These are phyloP conservation scores for Otatea glauca DNA, from an alignment of 176 grass and related monocot species.

Conservation along the genomic window DNA sequence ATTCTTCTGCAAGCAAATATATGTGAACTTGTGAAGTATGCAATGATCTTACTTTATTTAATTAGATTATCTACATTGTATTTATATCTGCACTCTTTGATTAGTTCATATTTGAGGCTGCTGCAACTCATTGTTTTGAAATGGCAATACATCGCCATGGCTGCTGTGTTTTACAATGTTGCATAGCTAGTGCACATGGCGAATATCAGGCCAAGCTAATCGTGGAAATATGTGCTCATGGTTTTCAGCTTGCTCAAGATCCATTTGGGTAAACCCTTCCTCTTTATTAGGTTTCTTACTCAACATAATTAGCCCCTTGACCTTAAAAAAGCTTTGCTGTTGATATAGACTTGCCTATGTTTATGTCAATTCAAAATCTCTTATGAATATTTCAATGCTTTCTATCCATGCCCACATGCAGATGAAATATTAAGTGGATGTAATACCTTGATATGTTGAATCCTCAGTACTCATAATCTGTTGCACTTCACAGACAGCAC, in stretches of 20 bases:
- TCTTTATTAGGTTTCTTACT: constrained; percentile 31
- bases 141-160: constrained; percentile 83
- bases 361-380: constrained; percentile 14
- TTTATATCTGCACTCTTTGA: constrained; percentile 31
- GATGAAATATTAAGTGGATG: not conserved
- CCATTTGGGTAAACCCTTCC: constrained; percentile 69
- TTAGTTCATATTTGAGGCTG: constrained; percentile 88
- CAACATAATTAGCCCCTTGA: constrained; percentile 8
- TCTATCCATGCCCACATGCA: not conserved
- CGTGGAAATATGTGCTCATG: constrained; percentile 67
- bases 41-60: constrained; percentile 21
- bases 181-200: constrained; percentile 64
- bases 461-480: not conserved
- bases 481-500: not conserved
- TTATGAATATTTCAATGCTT: not conserved
- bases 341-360: not conserved
- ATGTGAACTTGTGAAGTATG: not conserved
- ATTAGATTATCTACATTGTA: not conserved
- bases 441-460: constrained; percentile 10
- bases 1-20: constrained; percentile 13
- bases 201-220: constrained; percentile 66
- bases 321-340: not conserved
- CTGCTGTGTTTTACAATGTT: constrained; percentile 88
- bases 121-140: constrained; percentile 61
- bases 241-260: constrained; percentile 73